Evolutionary conservation across 306 rosid species (phyloP).

Genomic region (Gastrolobium bilobum): DNA sequence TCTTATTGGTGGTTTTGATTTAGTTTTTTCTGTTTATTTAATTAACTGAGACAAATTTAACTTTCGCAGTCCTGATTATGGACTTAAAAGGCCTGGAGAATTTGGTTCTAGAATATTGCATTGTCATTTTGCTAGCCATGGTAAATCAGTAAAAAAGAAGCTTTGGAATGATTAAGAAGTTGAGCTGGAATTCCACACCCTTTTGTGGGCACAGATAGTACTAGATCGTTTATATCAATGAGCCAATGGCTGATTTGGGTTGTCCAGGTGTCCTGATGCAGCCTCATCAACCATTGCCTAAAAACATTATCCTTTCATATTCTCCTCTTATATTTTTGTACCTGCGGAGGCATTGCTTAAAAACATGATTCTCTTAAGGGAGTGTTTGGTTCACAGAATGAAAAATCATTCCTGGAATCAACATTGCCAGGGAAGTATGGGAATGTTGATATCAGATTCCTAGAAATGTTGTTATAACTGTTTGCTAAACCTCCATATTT

Average conservation of each 20-base stretch:
- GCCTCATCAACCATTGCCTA: neutral
- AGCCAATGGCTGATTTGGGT: conserved; percentile 43
- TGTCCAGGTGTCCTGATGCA: conserved; percentile 4
- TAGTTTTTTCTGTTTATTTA: neutral
- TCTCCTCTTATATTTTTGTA: neutral
- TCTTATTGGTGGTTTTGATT: conserved; percentile 21
- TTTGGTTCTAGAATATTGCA: conserved; percentile 6
- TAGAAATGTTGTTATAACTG: conserved; percentile 15
- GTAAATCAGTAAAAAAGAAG: conserved; percentile 2
- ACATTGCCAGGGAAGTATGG: neutral
- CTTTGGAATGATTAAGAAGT: conserved; percentile 23
- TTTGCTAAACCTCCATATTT: conserved; percentile 23
- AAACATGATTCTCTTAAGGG: neutral
- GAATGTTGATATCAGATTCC: neutral
- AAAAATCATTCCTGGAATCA: conserved; percentile 1
- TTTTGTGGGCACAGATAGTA: conserved; percentile 9
- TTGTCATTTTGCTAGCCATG: conserved; percentile 4
- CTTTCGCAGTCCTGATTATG: neutral
- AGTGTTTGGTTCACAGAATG: neutral
- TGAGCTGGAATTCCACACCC: neutral
- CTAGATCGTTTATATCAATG: conserved; percentile 1
- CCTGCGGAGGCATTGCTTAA: neutral
- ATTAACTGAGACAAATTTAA: conserved; percentile 10
- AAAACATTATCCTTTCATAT: neutral
- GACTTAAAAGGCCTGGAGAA: neutral